These are phyloP conservation scores for Xylaria longipes DNA, from an alignment of 495 filamentous ascomycete species.

Conservation along the genomic window DNA sequence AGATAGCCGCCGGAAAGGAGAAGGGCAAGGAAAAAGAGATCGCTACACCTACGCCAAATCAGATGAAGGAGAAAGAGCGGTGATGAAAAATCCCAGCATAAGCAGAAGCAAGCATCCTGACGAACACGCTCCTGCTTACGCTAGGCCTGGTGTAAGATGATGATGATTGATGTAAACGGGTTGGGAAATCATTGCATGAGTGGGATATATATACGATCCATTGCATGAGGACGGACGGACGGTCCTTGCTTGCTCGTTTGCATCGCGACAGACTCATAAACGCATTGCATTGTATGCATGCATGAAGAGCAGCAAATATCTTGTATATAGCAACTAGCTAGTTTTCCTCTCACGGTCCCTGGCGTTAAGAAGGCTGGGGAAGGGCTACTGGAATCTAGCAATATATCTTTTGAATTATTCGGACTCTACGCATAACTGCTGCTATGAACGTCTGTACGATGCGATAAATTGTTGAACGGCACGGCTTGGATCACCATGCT, in stretches of 20 bases:
- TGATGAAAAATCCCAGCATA: neutral
- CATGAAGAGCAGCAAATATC: neutral
- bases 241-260: neutral
- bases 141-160: neutral
- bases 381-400: neutral
- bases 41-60: neutral
- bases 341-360: neutral
- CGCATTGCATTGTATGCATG: neutral
- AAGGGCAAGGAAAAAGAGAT: constrained; percentile 32
- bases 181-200: constrained; percentile 5
- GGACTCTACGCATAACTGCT: neutral
- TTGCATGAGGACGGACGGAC: constrained; percentile 1
- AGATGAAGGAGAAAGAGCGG: neutral
- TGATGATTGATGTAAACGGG: neutral
- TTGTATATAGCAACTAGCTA: constrained; percentile 20
- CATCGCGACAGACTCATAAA: neutral
- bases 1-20: constrained; percentile 1
- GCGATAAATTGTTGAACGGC: neutral
- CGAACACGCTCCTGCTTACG: neutral
- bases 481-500: neutral
- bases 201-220: neutral
- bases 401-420: neutral
- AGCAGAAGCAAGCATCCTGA: neutral
- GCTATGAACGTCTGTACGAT: neutral
- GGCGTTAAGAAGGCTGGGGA: neutral